Conservation (phyloP, 2,329 filamentous ascomycete species). For the Trichoderma breve region DNA sequence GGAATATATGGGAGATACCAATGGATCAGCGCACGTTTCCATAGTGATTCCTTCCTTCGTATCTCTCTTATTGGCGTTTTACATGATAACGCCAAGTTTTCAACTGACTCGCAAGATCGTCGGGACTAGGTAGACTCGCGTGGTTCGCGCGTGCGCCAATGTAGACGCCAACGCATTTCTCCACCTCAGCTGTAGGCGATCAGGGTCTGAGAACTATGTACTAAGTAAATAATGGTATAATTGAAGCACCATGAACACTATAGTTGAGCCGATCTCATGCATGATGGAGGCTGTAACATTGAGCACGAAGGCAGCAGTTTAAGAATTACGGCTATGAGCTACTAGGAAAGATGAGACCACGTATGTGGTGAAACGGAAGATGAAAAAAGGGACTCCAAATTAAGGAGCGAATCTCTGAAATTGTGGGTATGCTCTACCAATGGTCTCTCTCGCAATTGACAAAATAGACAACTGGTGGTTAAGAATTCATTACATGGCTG, state of each 20-base stretch:
- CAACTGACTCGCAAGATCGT: slow-evolving; percentile 7
- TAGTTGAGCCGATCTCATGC: background rate
- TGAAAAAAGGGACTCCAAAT: background rate
- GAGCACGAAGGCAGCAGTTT: background rate
- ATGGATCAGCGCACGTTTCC: background rate
- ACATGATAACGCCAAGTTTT: background rate
- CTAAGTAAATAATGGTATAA: background rate
- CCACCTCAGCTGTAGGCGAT: background rate
- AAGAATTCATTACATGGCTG: background rate
- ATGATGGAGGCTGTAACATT: background rate
- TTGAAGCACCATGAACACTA: background rate
- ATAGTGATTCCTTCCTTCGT: background rate
- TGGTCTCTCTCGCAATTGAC: background rate
- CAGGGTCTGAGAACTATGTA: too few relatives aligned
- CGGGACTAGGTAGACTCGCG: background rate
- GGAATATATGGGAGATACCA: background rate
- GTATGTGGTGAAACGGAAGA: background rate
- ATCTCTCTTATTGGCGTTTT: background rate
- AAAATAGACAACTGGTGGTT: background rate
- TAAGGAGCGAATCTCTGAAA: background rate
- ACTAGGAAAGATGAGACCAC: background rate
- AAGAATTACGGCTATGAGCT: background rate
- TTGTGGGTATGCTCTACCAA: background rate
- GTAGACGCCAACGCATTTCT: background rate
- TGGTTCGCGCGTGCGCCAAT: background rate